Conservation (phyloP, 495 filamentous ascomycete genomes). For the Penicillium verhagenii region DNA sequence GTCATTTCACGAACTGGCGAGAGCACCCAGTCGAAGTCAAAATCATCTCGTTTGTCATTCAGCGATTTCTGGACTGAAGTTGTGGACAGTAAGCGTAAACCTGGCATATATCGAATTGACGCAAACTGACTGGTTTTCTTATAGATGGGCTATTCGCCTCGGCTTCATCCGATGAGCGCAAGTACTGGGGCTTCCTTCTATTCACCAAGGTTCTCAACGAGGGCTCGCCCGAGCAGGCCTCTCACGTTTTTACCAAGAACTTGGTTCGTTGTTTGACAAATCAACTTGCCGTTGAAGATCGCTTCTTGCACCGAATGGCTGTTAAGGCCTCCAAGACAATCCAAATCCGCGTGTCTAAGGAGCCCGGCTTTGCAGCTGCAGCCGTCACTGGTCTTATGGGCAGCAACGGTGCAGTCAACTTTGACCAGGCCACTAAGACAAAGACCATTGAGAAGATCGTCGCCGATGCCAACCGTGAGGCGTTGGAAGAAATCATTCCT, state of each 20-base stretch:
- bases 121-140: slow-evolving; percentile 12
- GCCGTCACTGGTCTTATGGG: slow-evolving; percentile 66
- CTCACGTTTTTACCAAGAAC: slow-evolving; percentile 73
- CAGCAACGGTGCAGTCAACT: slow-evolving; percentile 68
- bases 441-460: slow-evolving; percentile 83
- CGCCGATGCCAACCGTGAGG: slow-evolving; percentile 53
- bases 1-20: slow-evolving; percentile 54
- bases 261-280: slow-evolving; percentile 81
- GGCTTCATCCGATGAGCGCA: slow-evolving; percentile 78
- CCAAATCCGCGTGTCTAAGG: slow-evolving; percentile 59
- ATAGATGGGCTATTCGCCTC: slow-evolving; percentile 78
- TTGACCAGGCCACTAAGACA: slow-evolving; percentile 83
- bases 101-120: background rate
- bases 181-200: slow-evolving; percentile 86
- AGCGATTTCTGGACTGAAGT: slow-evolving; percentile 82
- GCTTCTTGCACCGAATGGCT: slow-evolving; percentile 81
- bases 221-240: slow-evolving; percentile 44
- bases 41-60: slow-evolving; percentile 51
- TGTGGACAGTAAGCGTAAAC: slow-evolving; percentile 71
- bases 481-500: slow-evolving; percentile 41
- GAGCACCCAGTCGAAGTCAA: slow-evolving; percentile 35
- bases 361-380: slow-evolving; percentile 57
- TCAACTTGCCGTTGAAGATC: slow-evolving; percentile 78
- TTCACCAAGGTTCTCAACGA: slow-evolving; percentile 68
- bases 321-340: slow-evolving; percentile 68